A percentile compares a stretch with the other conserved stretches of the same genome.
Conservation (phyloP, 164 flowering plant species). For the Umbellularia californica region DNA sequence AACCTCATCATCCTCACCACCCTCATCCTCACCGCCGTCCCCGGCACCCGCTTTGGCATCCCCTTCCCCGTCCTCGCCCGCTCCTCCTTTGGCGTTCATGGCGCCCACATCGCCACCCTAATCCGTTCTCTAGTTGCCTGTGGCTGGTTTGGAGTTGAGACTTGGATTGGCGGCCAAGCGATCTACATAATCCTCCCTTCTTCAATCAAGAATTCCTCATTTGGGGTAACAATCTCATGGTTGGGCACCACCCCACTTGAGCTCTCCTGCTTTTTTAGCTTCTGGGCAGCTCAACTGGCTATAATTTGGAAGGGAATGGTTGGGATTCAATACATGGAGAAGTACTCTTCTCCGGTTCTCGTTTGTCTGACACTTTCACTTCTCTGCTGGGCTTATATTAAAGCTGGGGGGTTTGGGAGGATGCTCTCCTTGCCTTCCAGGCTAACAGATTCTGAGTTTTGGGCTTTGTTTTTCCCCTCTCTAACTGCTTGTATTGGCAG, state of each 20-base stretch:
- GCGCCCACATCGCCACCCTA: constrained; percentile 81
- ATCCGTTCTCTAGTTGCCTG: constrained; percentile 81
- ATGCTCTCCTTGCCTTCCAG: constrained; percentile 66
- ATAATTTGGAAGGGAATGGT: constrained; percentile 77
- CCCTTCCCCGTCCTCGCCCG: constrained; percentile 83
- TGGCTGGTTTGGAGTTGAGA: constrained; percentile 77
- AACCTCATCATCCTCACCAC: constrained; percentile 58
- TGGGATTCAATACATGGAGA: constrained; percentile 72
- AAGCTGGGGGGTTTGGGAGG: constrained; percentile 74
- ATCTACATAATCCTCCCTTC: constrained; percentile 71
- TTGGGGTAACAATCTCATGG: constrained; percentile 41
- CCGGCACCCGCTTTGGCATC: constrained; percentile 77
- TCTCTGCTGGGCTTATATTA: constrained; percentile 66
- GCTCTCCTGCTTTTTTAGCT: constrained; percentile 66
- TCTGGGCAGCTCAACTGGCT: constrained; percentile 69
- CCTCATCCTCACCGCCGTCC: constrained; percentile 67
- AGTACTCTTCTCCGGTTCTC: constrained; percentile 80
- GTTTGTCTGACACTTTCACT: constrained; percentile 50
- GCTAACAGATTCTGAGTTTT: constrained; percentile 52
- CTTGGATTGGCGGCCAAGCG: constrained; percentile 95
- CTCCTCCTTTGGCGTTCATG: constrained; percentile 72
- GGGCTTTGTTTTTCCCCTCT: constrained; percentile 86
- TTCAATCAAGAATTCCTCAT: constrained; percentile 21
- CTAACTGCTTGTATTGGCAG: constrained; percentile 68
- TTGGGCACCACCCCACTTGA: constrained; percentile 83